Base-by-base conservation (phyloP, 2,329 filamentous ascomycete genomes). In the Camillea tinctor region DNA sequence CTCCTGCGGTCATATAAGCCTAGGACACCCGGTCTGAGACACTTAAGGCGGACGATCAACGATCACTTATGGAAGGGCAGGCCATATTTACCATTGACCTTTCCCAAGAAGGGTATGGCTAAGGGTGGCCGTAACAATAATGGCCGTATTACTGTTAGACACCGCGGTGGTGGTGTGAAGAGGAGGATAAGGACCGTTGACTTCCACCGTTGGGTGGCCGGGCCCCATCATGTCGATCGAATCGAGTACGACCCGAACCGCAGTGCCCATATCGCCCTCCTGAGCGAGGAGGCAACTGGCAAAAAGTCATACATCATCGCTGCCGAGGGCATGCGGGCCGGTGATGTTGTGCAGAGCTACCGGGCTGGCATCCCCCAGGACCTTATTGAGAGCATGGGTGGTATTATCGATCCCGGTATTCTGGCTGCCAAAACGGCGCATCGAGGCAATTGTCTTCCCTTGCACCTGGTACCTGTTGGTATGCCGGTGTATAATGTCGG, bases 161-260 rank as follows among this genome's bases (percentile, higher is more conserved):
- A 99, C 80, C 88, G 90, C 60, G 95, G 95, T 73, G 95, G 94
- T 75, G 96, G 95, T 66, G 89, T 89, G 62, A 96, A 97, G 82
- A 84, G 93, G 72, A 88, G 95, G 72, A 96, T 99, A 78, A 84
- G 96, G 61, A 95, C 88, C 1, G 88, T 99, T 36, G 96, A 99
- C 76, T 99, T 97, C 74, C 80, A 88, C 66, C 89, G 95, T 57
- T 86, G 83, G 75, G 84, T 84, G 23, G 86, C 93, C 0, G 95
- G 95, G 19, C 88, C 91, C 65, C 95, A 98, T 69, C 77, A 88
- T 17, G 94, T 99, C 57, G 93, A 98, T 73, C 87, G 95, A 62
- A 95, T 99, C 71, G 95, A 99, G 76, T 93, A 98, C 75, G 96
- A 99, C 70, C 95, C 95, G 0, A 92, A 92, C 66, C 89, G 95